Conservation (phyloP, 2,329 filamentous ascomycete species). For the Colletotrichum sansevieriae region DNA sequence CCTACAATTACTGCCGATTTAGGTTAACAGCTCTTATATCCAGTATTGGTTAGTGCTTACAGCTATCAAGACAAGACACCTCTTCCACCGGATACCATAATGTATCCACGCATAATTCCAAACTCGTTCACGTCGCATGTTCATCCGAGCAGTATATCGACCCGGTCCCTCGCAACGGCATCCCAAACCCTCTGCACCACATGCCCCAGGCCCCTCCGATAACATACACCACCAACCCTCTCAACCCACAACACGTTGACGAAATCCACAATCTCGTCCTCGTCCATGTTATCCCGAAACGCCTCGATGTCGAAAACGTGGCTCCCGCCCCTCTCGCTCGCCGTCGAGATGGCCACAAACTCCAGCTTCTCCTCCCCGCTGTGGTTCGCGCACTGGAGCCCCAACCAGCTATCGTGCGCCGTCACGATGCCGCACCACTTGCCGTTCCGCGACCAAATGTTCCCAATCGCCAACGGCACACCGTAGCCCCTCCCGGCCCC, state of each 20-base stretch:
- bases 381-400: slow-evolving; percentile 61
- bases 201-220: slow-evolving; percentile 58
- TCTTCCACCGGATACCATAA: no score
- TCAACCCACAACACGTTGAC: slow-evolving; percentile 63
- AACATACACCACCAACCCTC: slow-evolving; percentile 57
- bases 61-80: no score
- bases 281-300: slow-evolving; percentile 57
- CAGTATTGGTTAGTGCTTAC: no score
- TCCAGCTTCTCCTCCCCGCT: slow-evolving; percentile 57
- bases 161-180: slow-evolving; percentile 54
- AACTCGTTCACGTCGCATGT: background rate
- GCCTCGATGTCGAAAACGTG: slow-evolving; percentile 49
- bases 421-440: slow-evolving; percentile 58
- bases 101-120: no score
- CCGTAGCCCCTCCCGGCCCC: slow-evolving; percentile 31
- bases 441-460: slow-evolving; percentile 53
- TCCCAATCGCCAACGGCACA: slow-evolving; percentile 57
- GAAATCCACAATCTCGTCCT: slow-evolving; percentile 58
- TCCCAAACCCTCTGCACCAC: slow-evolving; percentile 58
- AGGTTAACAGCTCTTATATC: no score
- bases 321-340: slow-evolving; percentile 52
- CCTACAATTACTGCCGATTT: no score
- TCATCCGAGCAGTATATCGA: slow-evolving; percentile 57
- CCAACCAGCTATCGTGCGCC: slow-evolving; percentile 61
- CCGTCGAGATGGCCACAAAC: slow-evolving; percentile 58